Conservation (phyloP, 176 grass and related monocot species). For the Typha latifolia region DNA sequence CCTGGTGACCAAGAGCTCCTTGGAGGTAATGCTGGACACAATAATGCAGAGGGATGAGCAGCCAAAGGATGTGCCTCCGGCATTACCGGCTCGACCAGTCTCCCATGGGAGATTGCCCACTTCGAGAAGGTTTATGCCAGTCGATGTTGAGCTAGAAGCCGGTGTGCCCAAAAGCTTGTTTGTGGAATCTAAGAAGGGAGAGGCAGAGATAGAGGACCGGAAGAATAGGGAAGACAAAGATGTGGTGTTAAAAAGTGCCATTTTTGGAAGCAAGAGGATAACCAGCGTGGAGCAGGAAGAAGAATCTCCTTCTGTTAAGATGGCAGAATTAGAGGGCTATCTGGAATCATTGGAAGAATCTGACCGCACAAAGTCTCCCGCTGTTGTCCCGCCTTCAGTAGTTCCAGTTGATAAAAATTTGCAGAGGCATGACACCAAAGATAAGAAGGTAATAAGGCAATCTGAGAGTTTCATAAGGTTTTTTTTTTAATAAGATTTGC, state of each 20-base stretch:
- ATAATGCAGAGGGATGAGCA: slow-evolving; percentile 73
- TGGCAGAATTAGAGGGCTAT: not conserved
- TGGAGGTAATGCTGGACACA: slow-evolving; percentile 88
- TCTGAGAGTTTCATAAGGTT: no score
- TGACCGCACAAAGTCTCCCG: slow-evolving; percentile 19
- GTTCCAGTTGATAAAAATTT: no score
- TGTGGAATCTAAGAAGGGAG: slow-evolving; percentile 3
- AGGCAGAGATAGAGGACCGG: slow-evolving; percentile 20
- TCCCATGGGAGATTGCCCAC: slow-evolving; percentile 65
- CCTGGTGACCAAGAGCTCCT: slow-evolving; percentile 40
- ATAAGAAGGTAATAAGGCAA: no score
- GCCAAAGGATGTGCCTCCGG: slow-evolving; percentile 60
- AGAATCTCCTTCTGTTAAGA: slow-evolving; percentile 42
- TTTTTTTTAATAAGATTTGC: no score
- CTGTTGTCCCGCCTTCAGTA: slow-evolving; percentile 14
- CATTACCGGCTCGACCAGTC: slow-evolving; percentile 74
- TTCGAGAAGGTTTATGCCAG: slow-evolving; percentile 37
- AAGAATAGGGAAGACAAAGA: slow-evolving; percentile 26
- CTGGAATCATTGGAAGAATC: slow-evolving; percentile 26
- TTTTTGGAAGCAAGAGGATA: slow-evolving; percentile 58
- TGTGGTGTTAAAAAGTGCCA: slow-evolving; percentile 30
- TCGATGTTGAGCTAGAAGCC: slow-evolving; percentile 48
- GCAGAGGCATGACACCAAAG: no score
- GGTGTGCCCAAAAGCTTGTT: slow-evolving; percentile 13
- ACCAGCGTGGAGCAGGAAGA: slow-evolving; percentile 21